A percentile compares a stretch with the other conserved stretches of the same genome.
Conservation (phyloP, 2,329 filamentous ascomycete genomes). For the Alternaria gansuensis region DNA sequence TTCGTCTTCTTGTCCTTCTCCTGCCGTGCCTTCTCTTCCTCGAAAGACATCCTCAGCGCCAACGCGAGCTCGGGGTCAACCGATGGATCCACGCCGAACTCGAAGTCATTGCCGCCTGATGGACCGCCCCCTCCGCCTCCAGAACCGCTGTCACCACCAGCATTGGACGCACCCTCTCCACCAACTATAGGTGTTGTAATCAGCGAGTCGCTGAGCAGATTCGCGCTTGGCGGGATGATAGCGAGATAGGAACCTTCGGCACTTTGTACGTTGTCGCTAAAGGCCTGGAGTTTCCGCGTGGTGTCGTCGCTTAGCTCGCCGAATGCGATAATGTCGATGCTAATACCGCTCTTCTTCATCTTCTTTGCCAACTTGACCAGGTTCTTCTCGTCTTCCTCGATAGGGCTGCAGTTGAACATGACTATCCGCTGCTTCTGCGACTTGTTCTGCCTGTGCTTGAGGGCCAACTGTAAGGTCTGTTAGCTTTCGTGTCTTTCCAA, state of each 20-base stretch:
- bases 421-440: slow-evolving; percentile 96
- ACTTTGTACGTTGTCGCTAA: slow-evolving; percentile 92
- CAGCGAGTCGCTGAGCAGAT: slow-evolving; percentile 91
- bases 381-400: slow-evolving; percentile 87
- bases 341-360: slow-evolving; percentile 98
- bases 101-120: slow-evolving; percentile 71
- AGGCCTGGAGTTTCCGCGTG: slow-evolving; percentile 87
- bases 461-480: slow-evolving; percentile 72
- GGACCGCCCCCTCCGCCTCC: slow-evolving; percentile 64
- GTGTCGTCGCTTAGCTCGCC: slow-evolving; percentile 91
- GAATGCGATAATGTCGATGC: slow-evolving; percentile 93
- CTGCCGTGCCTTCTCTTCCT: slow-evolving; percentile 94
- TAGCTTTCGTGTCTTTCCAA: slow-evolving; percentile 74
- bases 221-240: slow-evolving; percentile 87
- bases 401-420: slow-evolving; percentile 93
- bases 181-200: slow-evolving; percentile 88
- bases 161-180: slow-evolving; percentile 74
- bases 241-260: slow-evolving; percentile 89
- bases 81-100: slow-evolving; percentile 89
- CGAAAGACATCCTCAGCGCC: slow-evolving; percentile 95
- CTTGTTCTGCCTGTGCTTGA: slow-evolving; percentile 98
- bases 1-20: slow-evolving; percentile 84
- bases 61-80: slow-evolving; percentile 93
- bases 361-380: slow-evolving; percentile 91
- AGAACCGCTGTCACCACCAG: slow-evolving; percentile 62